Conservation (phyloP, 2,329 filamentous ascomycete species). For the Fonsecaea multimorphosa region DNA sequence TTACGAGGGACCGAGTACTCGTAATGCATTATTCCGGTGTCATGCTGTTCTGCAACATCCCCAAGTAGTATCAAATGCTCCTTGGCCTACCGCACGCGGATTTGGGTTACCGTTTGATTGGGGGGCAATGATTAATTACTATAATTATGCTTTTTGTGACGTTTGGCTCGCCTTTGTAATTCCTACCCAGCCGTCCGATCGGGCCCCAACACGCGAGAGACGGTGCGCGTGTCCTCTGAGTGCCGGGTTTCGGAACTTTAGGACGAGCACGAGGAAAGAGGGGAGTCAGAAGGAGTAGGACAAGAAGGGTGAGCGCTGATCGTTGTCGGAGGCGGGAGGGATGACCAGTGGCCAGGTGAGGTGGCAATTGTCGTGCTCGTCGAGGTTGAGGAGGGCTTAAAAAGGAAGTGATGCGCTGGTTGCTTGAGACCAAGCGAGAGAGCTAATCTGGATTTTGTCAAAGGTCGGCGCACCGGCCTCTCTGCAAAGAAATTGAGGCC, state of each 20-base stretch:
- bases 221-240: neutral
- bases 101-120: neutral
- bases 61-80: neutral
- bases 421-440: slow-evolving; percentile 1
- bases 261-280: slow-evolving; percentile 9
- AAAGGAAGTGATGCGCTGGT: slow-evolving; percentile 14
- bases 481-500: neutral
- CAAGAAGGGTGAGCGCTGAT: neutral
- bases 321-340: slow-evolving; percentile 1
- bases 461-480: slow-evolving; percentile 11
- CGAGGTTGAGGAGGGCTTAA: slow-evolving; percentile 6
- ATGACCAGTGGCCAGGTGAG: slow-evolving; percentile 3
- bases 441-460: neutral
- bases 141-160: slow-evolving; percentile 8
- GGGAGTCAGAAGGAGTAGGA: neutral
- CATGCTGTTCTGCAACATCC: neutral
- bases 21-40: neutral
- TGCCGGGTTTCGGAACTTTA: slow-evolving; percentile 6
- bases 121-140: neutral
- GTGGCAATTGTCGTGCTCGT: slow-evolving; percentile 2
- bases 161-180: neutral
- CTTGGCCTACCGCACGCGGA: neutral
- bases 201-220: slow-evolving; percentile 8
- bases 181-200: slow-evolving; percentile 1
- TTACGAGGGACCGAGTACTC: too few relatives aligned